A percentile compares a stretch with the other conserved stretches of the same genome.
Evolutionary conservation across 78 protist species (phyloP).

Genomic region (Protostelium mycophagum): DNA sequence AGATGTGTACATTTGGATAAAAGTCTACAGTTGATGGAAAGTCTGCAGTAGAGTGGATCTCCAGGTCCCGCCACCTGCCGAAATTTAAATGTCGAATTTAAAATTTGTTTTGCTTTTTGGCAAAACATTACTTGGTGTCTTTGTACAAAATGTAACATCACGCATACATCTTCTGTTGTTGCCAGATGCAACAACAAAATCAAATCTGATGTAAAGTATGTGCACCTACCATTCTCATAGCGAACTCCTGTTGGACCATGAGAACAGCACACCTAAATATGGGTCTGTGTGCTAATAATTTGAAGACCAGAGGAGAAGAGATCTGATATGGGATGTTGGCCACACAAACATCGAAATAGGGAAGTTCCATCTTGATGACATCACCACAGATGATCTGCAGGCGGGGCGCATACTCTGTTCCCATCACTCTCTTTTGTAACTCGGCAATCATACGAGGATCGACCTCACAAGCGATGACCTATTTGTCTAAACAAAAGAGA

Average conservation of each 20-base stretch:
- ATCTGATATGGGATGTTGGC: conserved; percentile 98
- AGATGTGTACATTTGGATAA: conserved; percentile 82
- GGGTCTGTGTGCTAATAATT: conserved; percentile 91
- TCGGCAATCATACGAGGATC: conserved; percentile 99
- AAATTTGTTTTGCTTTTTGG: too few relatives aligned
- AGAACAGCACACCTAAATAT: conserved; percentile 90
- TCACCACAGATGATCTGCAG: conserved; percentile 88
- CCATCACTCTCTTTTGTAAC: conserved; percentile 92
- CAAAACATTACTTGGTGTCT: too few relatives aligned
- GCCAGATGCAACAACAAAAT: too few relatives aligned
- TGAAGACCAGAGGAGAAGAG: conserved; percentile 97
- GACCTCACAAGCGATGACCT: conserved; percentile 94
- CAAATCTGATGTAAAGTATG: too few relatives aligned
- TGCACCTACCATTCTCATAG: conserved; percentile 78
- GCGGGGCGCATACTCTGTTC: conserved; percentile 57
- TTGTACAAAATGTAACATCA: too few relatives aligned
- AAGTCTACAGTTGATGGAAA: conserved; percentile 93
- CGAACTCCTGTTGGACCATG: conserved; percentile 99
- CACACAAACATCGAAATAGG: conserved; percentile 96
- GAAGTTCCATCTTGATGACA: conserved; percentile 84
- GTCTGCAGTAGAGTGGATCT: conserved; percentile 95
- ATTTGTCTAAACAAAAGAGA: neutral
- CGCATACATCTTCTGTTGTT: too few relatives aligned
- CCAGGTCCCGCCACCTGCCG: conserved; percentile 91
- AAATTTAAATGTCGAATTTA: neutral